These are phyloP conservation scores for Gynostemma pentaphyllum DNA, from an alignment of 306 rosid genomes.

Conservation along the genomic window DNA sequence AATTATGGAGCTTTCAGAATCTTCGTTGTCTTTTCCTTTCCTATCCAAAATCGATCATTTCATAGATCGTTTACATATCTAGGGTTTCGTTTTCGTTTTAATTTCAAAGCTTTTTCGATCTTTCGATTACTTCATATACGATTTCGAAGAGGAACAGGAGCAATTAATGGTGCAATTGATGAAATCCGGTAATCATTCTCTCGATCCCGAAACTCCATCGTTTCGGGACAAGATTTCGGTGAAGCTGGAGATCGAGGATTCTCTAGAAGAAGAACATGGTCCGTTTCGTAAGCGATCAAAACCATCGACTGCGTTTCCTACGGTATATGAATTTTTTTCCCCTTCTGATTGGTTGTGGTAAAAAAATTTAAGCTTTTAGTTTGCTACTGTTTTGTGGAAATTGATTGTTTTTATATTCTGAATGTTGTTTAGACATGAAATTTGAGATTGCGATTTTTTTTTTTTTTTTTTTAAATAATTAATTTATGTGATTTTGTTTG, in stretches of 20 bases:
- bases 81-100: slow-evolving; percentile 1
- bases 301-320: slow-evolving; percentile 22
- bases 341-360: slow-evolving; percentile 2
- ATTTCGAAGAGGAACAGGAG: background rate
- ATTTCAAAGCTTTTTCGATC: background rate
- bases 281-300: slow-evolving; percentile 56
- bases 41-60: slow-evolving; percentile 13
- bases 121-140: background rate
- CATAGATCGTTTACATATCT: background rate
- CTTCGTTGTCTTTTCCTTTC: slow-evolving; percentile 12
- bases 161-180: slow-evolving; percentile 45
- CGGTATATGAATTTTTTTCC: slow-evolving; percentile 25
- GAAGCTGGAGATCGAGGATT: slow-evolving; percentile 70
- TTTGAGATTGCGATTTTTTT: background rate
- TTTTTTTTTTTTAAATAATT: background rate
- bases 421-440: background rate
- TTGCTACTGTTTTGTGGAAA: background rate
- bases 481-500: background rate
- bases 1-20: slow-evolving; percentile 33
- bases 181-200: slow-evolving; percentile 36
- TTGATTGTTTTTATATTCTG: background rate
- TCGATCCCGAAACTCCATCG: slow-evolving; percentile 29
- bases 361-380: background rate
- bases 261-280: slow-evolving; percentile 46
- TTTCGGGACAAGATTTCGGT: slow-evolving; percentile 33